Evolutionary conservation across 2,329 filamentous ascomycete genomes (phyloP), one percentile per base, ranked within the genome.

Genomic region (Paracamarosporium sp.): DNA sequence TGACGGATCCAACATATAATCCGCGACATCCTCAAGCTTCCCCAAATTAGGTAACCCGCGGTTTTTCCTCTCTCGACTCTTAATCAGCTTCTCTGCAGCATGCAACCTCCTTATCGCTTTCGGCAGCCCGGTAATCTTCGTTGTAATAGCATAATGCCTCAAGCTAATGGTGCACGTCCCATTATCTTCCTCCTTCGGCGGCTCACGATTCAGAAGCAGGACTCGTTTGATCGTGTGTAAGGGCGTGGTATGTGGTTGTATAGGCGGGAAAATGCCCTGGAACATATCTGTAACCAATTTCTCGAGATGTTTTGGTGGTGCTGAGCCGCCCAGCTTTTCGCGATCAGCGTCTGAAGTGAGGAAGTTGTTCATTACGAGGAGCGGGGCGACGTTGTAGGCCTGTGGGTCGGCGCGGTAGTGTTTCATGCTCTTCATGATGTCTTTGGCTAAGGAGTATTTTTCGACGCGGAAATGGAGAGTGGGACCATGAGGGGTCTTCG

Each of bases 341-440:
- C 72, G 60, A 20, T 70, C 65, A 7, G 63, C 54, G 20, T 83
- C 82, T 27, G 90, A 85, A 3, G 88, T 89, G 36, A 86, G 86
- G 77, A 99, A 97, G 77, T 97, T 97, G 81, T 99, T 99, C 95
- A 99, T 98, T 65, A 99, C 95, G 43, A 99, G 85, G 80, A 98
- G 79, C 61, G 95, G 95, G 6, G 95, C 88, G 41, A 88, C 92
- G 56, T 90, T 83, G 70, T 92, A 96, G 75, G 97, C 92, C 74
- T 94, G 71, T 45, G 71, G 94, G 62, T 90, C 92, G 46, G 90
- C 90, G 72, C 88, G 87, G 8, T 94, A 92, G 67, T 92, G 90
- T 76, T 90, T 92, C 80, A 96, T 88, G 13, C 92, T 88, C 72
- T 88, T 90, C 67, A 90, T 86, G 3, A 99, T 88, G 75, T 99